These are phyloP conservation scores for Sarocladiaceae sp. DNA, from an alignment of 2,329 filamentous ascomycete species.

Conservation along the genomic window DNA sequence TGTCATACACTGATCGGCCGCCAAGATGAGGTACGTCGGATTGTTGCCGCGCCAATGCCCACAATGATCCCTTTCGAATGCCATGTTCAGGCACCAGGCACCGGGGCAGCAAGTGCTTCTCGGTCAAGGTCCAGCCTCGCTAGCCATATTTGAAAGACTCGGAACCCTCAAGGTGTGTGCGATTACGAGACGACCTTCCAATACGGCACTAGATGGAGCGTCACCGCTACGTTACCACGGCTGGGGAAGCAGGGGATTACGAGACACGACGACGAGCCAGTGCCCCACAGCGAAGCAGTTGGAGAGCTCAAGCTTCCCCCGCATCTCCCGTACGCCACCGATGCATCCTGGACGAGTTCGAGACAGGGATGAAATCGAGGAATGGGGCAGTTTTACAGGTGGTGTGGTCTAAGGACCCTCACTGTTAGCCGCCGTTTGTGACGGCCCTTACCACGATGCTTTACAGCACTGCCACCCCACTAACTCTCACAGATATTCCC, in stretches of 20 bases:
- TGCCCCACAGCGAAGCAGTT: constrained; percentile 1
- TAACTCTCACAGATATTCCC: background rate
- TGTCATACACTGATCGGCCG: background rate
- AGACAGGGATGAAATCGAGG: background rate
- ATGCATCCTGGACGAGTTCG: background rate
- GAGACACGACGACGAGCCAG: background rate
- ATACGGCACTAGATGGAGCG: constrained; percentile 3
- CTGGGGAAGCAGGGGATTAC: background rate
- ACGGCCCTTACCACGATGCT: no score
- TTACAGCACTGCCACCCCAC: constrained; percentile 1
- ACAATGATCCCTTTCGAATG: background rate
- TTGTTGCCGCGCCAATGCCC: background rate
- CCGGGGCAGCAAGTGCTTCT: constrained; percentile 2
- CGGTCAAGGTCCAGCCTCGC: background rate
- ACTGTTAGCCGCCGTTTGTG: no score
- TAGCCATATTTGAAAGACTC: background rate
- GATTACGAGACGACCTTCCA: constrained; percentile 1
- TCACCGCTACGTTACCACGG: background rate
- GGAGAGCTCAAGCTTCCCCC: constrained; percentile 9
- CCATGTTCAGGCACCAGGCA: background rate
- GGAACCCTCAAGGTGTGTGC: background rate
- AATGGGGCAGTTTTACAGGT: background rate
- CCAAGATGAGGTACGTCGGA: constrained; percentile 10
- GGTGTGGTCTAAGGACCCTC: no score
- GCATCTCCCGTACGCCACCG: background rate